Conservation (phyloP, 139 green algal species). For the Tetraselmis chui region DNA sequence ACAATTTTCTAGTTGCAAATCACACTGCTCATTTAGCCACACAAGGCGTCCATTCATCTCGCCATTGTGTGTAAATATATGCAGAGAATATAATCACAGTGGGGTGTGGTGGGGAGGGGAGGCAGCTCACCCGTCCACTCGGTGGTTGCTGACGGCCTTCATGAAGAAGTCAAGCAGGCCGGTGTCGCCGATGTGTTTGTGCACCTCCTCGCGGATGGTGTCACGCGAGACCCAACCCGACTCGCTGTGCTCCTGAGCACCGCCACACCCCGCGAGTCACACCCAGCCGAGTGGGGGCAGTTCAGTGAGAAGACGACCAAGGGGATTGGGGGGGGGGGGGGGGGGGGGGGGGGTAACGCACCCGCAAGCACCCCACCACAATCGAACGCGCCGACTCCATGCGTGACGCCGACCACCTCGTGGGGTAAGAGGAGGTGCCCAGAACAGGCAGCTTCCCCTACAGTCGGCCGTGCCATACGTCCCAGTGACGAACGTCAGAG, state of each 20-base stretch:
- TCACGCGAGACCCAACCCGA: not conserved
- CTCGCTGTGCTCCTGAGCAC: not conserved
- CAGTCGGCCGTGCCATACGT: too few relatives aligned
- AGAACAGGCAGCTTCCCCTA: not conserved
- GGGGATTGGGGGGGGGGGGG: not conserved
- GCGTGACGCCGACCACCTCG: not conserved
- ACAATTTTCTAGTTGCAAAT: too few relatives aligned
- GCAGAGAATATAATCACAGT: too few relatives aligned
- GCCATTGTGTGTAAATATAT: too few relatives aligned
- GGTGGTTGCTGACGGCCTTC: constrained; percentile 34
- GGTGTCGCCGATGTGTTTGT: constrained; percentile 42
- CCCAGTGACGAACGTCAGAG: too few relatives aligned
- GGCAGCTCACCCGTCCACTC: constrained; percentile 18
- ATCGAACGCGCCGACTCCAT: not conserved
- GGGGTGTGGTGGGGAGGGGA: too few relatives aligned
- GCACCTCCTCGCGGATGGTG: constrained; percentile 10
- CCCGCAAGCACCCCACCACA: not conserved
- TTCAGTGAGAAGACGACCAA: not conserved
- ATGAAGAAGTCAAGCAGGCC: constrained; percentile 54
- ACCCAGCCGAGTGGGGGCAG: too few relatives aligned
- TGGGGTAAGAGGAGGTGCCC: not conserved
- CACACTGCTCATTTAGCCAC: too few relatives aligned
- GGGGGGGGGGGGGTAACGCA: not conserved
- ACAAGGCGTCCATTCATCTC: too few relatives aligned
- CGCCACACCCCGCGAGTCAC: not conserved